Evolutionary conservation across 2,329 filamentous ascomycete genomes (phyloP).

Genomic region (Hymenoscyphus fraxineus): DNA sequence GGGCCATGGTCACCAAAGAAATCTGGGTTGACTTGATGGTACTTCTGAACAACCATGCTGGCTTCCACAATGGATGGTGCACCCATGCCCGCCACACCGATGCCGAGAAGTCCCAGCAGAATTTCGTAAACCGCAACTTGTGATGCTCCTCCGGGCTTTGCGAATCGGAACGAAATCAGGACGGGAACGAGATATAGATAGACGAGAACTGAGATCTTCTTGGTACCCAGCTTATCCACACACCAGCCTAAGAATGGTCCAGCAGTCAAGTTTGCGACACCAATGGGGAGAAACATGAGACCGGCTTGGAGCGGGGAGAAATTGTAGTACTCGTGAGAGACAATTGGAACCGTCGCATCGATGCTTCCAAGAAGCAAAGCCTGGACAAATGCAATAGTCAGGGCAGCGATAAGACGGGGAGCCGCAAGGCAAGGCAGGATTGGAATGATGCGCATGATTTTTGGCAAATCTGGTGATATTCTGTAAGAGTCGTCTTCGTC

Average conservation of each 20-base stretch:
- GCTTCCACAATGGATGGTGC: not conserved
- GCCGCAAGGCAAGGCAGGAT: not conserved
- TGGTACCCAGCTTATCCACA: not conserved
- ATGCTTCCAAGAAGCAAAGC: not conserved
- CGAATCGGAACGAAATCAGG: not conserved
- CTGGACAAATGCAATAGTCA: not conserved
- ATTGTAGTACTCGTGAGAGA: not conserved
- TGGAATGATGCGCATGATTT: not conserved
- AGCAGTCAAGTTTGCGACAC: not conserved
- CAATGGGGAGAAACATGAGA: constrained; percentile 1
- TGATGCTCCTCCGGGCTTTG: too few relatives aligned
- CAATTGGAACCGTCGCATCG: constrained; percentile 2
- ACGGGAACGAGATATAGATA: not conserved
- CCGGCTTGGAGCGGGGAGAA: constrained; percentile 4
- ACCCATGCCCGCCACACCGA: not conserved
- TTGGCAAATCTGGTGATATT: not conserved
- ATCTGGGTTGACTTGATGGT: not conserved
- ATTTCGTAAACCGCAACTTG: not conserved
- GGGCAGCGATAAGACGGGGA: not conserved
- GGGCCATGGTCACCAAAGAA: not conserved
- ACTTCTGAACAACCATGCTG: not conserved
- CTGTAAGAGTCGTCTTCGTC: not conserved
- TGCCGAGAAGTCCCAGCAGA: not conserved
- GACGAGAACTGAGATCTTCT: not conserved
- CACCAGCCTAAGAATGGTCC: not conserved